Conservation (phyloP, 345 rosid genomes). For the Cardamine chenopodiifolia region DNA sequence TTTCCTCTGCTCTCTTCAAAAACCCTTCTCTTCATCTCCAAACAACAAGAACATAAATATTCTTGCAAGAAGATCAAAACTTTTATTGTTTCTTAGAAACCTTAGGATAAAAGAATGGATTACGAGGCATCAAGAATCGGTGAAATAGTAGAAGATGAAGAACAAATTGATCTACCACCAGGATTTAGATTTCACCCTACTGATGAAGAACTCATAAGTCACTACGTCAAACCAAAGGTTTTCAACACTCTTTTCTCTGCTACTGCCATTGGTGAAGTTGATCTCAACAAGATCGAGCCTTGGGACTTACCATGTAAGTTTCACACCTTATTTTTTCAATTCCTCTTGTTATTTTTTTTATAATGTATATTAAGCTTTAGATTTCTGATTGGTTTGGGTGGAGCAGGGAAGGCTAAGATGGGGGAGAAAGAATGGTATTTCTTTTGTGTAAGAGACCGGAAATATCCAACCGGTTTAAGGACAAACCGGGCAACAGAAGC, state of each 20-base stretch:
- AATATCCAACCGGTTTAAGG: conserved; percentile 76
- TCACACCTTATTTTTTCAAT: neutral
- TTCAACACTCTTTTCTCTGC: conserved; percentile 61
- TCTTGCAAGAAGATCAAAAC: conserved; percentile 2
- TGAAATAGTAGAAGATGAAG: conserved; percentile 47
- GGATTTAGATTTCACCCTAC: conserved; percentile 96
- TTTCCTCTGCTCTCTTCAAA: conserved; percentile 30
- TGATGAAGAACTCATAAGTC: conserved; percentile 82
- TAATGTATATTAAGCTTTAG: neutral
- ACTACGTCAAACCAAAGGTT: conserved; percentile 71
- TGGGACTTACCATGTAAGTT: conserved; percentile 89
- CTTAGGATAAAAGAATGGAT: conserved; percentile 23
- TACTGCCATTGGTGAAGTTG: conserved; percentile 76
- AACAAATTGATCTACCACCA: conserved; percentile 70
- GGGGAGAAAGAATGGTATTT: conserved; percentile 77
- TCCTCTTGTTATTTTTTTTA: neutral
- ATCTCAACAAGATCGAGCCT: conserved; percentile 91
- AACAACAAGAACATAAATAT: conserved; percentile 6
- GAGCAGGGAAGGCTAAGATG: conserved; percentile 41
- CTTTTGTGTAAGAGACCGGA: conserved; percentile 73
- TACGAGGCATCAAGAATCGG: conserved; percentile 27
- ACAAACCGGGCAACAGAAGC: conserved; percentile 64
- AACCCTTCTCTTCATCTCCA: conserved; percentile 14
- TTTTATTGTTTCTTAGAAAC: neutral
- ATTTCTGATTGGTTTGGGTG: neutral